These are phyloP conservation scores for Aureobasidium pullulans DNA, from an alignment of 2,329 filamentous ascomycete species.

Conservation along the genomic window DNA sequence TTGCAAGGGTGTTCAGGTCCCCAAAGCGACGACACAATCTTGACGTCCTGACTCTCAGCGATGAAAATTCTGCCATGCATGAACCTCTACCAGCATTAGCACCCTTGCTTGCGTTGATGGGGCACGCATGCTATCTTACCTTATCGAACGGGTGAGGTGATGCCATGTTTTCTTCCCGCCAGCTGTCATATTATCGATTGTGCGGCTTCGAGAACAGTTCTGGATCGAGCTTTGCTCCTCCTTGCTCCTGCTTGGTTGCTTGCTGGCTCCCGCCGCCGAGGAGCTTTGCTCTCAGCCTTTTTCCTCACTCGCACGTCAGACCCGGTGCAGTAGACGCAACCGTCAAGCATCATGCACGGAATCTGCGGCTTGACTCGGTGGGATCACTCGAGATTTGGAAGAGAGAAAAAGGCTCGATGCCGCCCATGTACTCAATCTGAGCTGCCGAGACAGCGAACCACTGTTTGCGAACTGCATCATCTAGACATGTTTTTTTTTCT, in stretches of 20 bases:
- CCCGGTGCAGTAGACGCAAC: neutral
- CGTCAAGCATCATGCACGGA: constrained; percentile 6
- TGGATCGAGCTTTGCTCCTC: neutral
- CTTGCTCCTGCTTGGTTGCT: neutral
- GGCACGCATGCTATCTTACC: neutral
- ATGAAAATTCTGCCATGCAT: neutral
- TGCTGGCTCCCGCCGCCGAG: neutral
- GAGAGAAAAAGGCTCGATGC: neutral
- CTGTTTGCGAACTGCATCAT: neutral
- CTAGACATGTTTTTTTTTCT: too few species aligned
- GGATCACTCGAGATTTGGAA: neutral
- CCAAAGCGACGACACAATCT: neutral
- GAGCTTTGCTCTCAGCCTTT: neutral
- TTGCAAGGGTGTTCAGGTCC: constrained; percentile 4
- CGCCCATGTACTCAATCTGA: neutral
- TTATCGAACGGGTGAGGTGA: neutral
- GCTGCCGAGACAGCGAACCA: neutral
- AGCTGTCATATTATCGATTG: constrained; percentile 1
- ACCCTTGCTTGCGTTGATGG: neutral
- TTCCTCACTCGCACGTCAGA: neutral
- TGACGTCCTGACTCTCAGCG: neutral
- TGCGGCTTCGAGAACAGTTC: neutral
- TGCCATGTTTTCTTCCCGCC: neutral
- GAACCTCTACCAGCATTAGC: neutral
- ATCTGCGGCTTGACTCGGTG: constrained; percentile 1